Conservation (phyloP, 192 early-diverging fungal genomes). For the Coemansia sp. region DNA sequence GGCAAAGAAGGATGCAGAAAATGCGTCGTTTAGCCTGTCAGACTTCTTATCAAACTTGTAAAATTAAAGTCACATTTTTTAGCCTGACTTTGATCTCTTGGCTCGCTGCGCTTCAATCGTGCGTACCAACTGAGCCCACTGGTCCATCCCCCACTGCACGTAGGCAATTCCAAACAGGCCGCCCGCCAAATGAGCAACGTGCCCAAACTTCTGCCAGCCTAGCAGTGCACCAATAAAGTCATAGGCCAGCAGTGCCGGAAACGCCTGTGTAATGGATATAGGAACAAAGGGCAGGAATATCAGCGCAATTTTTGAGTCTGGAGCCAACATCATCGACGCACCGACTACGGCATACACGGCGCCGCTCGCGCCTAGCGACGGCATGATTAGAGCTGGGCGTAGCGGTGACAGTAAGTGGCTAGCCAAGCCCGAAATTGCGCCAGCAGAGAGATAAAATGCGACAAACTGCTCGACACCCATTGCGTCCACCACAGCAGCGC, state of each 20-base stretch:
- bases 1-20: slow-evolving; percentile 16
- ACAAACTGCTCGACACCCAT: slow-evolving; percentile 69
- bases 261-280: slow-evolving; percentile 57
- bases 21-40: slow-evolving; percentile 20
- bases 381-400: slow-evolving; percentile 50
- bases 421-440: slow-evolving; percentile 60
- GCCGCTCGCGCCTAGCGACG: slow-evolving; percentile 79
- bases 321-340: slow-evolving; percentile 57
- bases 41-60: slow-evolving; percentile 38
- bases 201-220: slow-evolving; percentile 74
- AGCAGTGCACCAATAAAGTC: slow-evolving; percentile 72
- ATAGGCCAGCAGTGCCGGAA: slow-evolving; percentile 64
- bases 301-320: slow-evolving; percentile 56
- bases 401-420: slow-evolving; percentile 60
- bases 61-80: background rate
- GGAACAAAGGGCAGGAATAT: slow-evolving; percentile 62
- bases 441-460: slow-evolving; percentile 77
- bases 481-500: slow-evolving; percentile 41
- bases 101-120: background rate
- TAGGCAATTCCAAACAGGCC: slow-evolving; percentile 62
- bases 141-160: slow-evolving; percentile 45
- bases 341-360: slow-evolving; percentile 73
- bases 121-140: slow-evolving; percentile 12
- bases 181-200: slow-evolving; percentile 72
- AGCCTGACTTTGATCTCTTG: background rate